A percentile compares a stretch with the other conserved stretches of the same genome.
Conservation (phyloP, 2,329 filamentous ascomycete genomes). For the Piedraia hortae region DNA sequence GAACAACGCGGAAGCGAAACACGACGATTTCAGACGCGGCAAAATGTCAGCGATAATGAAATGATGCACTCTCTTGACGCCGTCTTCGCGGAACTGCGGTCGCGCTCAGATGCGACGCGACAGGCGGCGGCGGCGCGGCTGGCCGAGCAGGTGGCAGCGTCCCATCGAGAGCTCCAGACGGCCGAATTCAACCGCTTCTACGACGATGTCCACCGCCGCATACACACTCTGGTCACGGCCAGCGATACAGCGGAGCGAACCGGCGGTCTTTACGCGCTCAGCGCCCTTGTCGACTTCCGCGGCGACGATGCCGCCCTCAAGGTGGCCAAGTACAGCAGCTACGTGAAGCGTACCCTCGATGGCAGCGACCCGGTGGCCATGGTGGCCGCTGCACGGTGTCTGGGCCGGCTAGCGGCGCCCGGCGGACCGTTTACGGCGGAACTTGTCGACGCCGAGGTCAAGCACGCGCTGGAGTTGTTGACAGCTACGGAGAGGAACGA, state of each 20-base stretch:
- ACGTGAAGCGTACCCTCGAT: conserved; percentile 61
- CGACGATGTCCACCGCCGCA: conserved; percentile 33
- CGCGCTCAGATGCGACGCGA: conserved; percentile 8
- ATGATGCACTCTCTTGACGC: conserved; percentile 9
- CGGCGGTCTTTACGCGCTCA: conserved; percentile 74
- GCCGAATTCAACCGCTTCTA: conserved; percentile 54
- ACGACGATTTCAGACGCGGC: no score
- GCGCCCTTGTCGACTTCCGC: conserved; percentile 84
- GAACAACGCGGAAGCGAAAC: no score
- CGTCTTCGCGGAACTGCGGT: conserved; percentile 10
- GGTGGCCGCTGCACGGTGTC: conserved; percentile 63
- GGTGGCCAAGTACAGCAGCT: conserved; percentile 79
- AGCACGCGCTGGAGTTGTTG: conserved; percentile 86
- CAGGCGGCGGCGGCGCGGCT: conserved; percentile 9
- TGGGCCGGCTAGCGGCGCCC: conserved; percentile 73
- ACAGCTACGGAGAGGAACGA: conserved; percentile 88
- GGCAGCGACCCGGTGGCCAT: conserved; percentile 81
- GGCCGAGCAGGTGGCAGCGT: conserved; percentile 9
- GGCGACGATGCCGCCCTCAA: conserved; percentile 81
- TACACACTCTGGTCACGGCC: conserved; percentile 51
- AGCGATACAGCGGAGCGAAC: conserved; percentile 72
- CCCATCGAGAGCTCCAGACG: conserved; percentile 36
- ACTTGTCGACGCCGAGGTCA: conserved; percentile 86
- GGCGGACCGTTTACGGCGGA: conserved; percentile 86
- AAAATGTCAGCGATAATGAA: no score